Base-by-base conservation (phyloP, 1,284 basidiomycete genomes). In the Trichosporon coremiiforme region DNA sequence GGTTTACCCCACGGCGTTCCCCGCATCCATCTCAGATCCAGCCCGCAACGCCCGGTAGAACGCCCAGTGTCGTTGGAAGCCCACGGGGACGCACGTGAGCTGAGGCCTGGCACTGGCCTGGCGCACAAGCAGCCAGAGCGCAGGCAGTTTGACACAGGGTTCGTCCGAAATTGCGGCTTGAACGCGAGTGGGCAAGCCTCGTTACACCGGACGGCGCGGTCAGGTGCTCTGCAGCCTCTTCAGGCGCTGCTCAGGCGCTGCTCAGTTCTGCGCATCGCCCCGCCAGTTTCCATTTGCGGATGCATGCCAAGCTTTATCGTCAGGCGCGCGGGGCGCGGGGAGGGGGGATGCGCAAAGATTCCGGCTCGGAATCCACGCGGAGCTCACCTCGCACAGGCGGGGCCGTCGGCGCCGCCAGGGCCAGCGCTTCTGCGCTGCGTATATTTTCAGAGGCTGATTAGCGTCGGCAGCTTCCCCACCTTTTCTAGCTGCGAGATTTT, bases 1-100 rank as follows among this genome's bases (percentile, higher is more conserved):
- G 50, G 50, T 53, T 53, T 53, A 53, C 50, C 50, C 50, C 50
- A 25, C n/a, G 41, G 15, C 8, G 7, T 53, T 53, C 50, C 50
- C 50, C 20, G 50, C 50, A 45, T 45, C 17, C 36, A 13, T 13
- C 36, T 38, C 36, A 38, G 36, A 38, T 38, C 36, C 36, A 38
- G 36, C 36, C 36, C 7, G 33, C 33, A 35, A 6, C 33, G 33
- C 9, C 33, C 33, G 33, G 33, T 10, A 38, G 3, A 13, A 38
- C 36, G 36, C 36, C 41, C 15, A 45, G 41, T 45, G 15, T n/a
- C 17, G 15, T 4, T 12, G 36, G 36, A 13, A 13, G 41, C 41
- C 41, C 41, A 45, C 41, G 41, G 41, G 41, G 41, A 45, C 41
- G 41, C 41, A 45, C 41, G 41, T 45, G 41, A 45, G 17, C 41